Base-by-base conservation (phyloP, 2,329 filamentous ascomycete species). In the Colletotrichum lindemuthianum region DNA sequence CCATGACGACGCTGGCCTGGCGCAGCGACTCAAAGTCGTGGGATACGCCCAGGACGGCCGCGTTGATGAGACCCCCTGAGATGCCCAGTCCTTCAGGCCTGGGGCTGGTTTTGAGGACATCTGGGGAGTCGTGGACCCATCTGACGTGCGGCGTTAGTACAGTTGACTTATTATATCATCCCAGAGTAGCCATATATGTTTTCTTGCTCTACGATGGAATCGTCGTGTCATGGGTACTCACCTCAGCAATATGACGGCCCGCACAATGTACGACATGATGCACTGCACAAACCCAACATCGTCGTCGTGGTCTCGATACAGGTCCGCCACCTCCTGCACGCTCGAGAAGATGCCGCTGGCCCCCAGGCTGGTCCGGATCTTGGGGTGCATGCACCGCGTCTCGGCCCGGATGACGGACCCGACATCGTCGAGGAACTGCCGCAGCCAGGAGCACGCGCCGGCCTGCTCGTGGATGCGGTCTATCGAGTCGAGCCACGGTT, bases 81-180 rank as follows among this genome's bases (percentile, higher is more conserved):
- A 50, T 50, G 48, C 48, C 52, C 39, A 24, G 41, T n/a, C 53
- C 53, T 36, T 56, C 53, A 32, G 53, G 53, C 0, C 53, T 56
- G 8, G 53, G 41, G 24, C 15, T 56, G 0, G n/a, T 11, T 37
- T 56, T 47, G 11, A 56, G 47, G 2, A 2, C 53, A 11, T 56
- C 9, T 37, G 53, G 53, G 2, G 53, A 56, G n/a, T 56, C 53
- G 33, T 56, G 41, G 8, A 47, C 53, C 53, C 53, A 56, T 56
- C 53, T 56, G 2, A 37, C 10, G 36, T 47, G 2, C 7, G 39
- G 41, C 4, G 39, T 56, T 47, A 37, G 52, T 24, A 44, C 24
- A 24, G 24, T 24, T 4, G 24, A 24, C 3, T 24, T 24, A 4
- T 24, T 24, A 4, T 3, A 2, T 24, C 24, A 5, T 24, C 24